These are phyloP conservation scores for Cystobasidium pallidum DNA, from an alignment of 1,284 basidiomycete genomes.

Conservation along the genomic window DNA sequence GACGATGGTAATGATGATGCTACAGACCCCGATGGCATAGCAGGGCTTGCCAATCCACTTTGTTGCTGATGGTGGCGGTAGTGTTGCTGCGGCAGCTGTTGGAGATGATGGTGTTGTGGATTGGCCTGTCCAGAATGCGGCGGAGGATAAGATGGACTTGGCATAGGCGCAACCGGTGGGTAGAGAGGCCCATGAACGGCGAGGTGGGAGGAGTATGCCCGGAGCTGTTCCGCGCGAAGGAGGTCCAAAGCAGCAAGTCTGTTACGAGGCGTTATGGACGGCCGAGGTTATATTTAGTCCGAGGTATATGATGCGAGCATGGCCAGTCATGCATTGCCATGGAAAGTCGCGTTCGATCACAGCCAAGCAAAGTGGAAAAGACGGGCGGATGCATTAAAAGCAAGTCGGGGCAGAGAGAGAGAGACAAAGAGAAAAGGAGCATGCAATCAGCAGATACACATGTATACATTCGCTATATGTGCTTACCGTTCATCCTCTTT, in stretches of 20 bases:
- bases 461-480: not conserved
- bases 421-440: conserved; percentile 1
- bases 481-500: conserved; percentile 52
- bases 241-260: conserved; percentile 48
- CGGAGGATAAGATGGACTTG: conserved; percentile 87
- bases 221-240: conserved; percentile 49
- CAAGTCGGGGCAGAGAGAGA: not conserved
- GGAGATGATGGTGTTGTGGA: conserved; percentile 80
- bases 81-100: conserved; percentile 86
- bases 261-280: too few relatives aligned
- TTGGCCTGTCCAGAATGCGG: conserved; percentile 71
- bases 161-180: conserved; percentile 83
- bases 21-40: not conserved
- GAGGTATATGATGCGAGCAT: too few relatives aligned
- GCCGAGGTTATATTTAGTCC: too few relatives aligned
- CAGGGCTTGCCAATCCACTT: not conserved
- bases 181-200: conserved; percentile 37
- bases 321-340: not conserved
- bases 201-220: conserved; percentile 42
- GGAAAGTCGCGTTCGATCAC: conserved; percentile 10
- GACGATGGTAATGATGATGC: not conserved
- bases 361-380: conserved; percentile 5
- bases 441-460: conserved; percentile 1
- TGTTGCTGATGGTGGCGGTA: not conserved
- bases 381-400: not conserved